Evolutionary conservation across 345 rosid genomes (phyloP).

Genomic region (Salix koriyanagi): DNA sequence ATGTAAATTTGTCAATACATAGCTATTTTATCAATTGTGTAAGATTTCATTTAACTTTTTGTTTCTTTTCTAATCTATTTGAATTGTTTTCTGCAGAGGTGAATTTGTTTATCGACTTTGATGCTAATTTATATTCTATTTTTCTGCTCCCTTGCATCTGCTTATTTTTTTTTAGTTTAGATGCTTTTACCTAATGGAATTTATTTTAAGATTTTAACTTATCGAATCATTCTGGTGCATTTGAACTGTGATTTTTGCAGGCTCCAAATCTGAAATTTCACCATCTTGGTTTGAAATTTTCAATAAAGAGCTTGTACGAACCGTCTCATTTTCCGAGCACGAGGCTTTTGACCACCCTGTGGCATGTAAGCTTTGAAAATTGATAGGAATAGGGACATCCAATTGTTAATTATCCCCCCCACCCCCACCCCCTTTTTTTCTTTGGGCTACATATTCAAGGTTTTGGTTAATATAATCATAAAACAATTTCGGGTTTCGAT

Average conservation of each 20-base stretch:
- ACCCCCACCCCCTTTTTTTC: neutral
- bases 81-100: neutral
- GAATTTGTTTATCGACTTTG: too few relatives aligned
- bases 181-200: neutral
- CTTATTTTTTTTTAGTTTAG: neutral
- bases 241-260: conserved; percentile 37
- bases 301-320: conserved; percentile 68
- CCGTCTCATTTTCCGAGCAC: conserved; percentile 80
- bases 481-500: neutral
- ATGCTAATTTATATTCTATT: neutral
- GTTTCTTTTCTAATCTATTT: neutral
- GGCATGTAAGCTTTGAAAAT: conserved; percentile 64
- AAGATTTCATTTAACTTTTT: neutral
- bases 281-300: conserved; percentile 87
- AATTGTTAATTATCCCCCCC: neutral
- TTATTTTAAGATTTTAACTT: neutral
- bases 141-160: neutral
- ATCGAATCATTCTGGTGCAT: neutral
- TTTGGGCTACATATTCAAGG: neutral
- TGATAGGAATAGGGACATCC: neutral
- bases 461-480: neutral
- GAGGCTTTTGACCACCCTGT: conserved; percentile 99
- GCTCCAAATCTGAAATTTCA: conserved; percentile 58
- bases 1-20: neutral
- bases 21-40: neutral